Conservation (phyloP, 2,329 filamentous ascomycete species). For the Polytolypa hystricis region DNA sequence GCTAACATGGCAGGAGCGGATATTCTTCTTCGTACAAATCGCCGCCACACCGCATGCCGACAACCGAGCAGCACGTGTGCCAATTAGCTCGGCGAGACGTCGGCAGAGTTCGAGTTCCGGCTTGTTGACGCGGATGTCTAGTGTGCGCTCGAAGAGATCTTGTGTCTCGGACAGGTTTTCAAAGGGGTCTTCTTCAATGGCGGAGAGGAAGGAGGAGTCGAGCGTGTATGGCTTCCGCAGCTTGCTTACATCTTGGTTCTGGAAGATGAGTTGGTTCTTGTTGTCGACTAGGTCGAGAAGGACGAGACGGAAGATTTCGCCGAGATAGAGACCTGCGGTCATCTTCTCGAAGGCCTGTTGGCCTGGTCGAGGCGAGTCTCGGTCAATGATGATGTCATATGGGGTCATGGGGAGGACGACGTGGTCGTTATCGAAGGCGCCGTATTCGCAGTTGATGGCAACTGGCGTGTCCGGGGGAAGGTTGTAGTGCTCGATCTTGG, state of each 20-base stretch:
- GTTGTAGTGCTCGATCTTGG: slow-evolving; percentile 87
- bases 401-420: slow-evolving; percentile 72
- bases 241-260: slow-evolving; percentile 66
- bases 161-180: slow-evolving; percentile 87
- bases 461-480: slow-evolving; percentile 74
- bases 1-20: slow-evolving; percentile 80
- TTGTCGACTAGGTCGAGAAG: slow-evolving; percentile 77
- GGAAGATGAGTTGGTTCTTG: slow-evolving; percentile 64
- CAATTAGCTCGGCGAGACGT: slow-evolving; percentile 83
- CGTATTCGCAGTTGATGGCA: slow-evolving; percentile 97
- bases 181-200: slow-evolving; percentile 89
- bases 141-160: slow-evolving; percentile 67
- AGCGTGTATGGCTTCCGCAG: slow-evolving; percentile 80
- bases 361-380: slow-evolving; percentile 80
- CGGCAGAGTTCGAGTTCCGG: slow-evolving; percentile 83
- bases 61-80: slow-evolving; percentile 83
- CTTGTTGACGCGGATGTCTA: slow-evolving; percentile 58
- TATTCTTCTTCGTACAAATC: slow-evolving; percentile 93
- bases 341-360: slow-evolving; percentile 98
- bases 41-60: slow-evolving; percentile 91
- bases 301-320: slow-evolving; percentile 85
- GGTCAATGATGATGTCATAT: slow-evolving; percentile 81
- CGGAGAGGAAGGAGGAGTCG: slow-evolving; percentile 85
- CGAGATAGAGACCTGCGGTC: slow-evolving; percentile 88
- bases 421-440: slow-evolving; percentile 91